Conservation (phyloP, 2,329 filamentous ascomycete genomes). For the Verticillium albo-atrum region DNA sequence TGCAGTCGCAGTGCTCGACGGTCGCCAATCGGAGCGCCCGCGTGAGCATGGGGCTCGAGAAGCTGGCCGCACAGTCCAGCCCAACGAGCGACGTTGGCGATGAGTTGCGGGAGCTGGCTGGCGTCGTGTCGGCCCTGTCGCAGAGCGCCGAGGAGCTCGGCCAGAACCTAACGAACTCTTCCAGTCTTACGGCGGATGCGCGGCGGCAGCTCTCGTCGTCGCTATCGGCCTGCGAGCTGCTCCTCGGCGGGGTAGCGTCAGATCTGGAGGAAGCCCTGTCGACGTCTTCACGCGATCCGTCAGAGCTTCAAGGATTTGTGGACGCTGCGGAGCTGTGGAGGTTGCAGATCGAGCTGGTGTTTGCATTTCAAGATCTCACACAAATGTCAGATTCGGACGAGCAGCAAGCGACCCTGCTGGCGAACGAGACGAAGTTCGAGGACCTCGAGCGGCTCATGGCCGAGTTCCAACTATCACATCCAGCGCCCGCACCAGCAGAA, state of each 20-base stretch:
- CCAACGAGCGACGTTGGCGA: not conserved
- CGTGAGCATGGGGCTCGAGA: not conserved
- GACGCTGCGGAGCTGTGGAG: not conserved
- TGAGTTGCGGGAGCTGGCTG: not conserved
- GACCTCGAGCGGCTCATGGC: not conserved
- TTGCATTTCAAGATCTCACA: not conserved
- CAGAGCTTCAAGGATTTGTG: not conserved
- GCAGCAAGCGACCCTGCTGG: not conserved
- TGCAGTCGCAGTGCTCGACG: not conserved
- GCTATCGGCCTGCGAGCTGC: not conserved
- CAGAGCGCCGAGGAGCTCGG: not conserved
- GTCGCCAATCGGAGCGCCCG: conserved; percentile 1
- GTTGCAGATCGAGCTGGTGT: not conserved
- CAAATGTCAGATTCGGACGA: not conserved
- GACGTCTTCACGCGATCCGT: not conserved
- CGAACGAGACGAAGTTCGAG: not conserved
- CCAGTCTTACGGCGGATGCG: not conserved
- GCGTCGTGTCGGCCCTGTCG: not conserved
- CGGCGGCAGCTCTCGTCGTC: not conserved
- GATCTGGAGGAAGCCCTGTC: not conserved
- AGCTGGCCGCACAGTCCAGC: not conserved
- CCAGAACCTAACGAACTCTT: not conserved
- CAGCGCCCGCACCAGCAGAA: not conserved
- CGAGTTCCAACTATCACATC: not conserved
- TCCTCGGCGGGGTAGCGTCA: not conserved